Conservation (phyloP, 139 green algal genomes). For the Auxenochlorella pyrenoidosa region DNA sequence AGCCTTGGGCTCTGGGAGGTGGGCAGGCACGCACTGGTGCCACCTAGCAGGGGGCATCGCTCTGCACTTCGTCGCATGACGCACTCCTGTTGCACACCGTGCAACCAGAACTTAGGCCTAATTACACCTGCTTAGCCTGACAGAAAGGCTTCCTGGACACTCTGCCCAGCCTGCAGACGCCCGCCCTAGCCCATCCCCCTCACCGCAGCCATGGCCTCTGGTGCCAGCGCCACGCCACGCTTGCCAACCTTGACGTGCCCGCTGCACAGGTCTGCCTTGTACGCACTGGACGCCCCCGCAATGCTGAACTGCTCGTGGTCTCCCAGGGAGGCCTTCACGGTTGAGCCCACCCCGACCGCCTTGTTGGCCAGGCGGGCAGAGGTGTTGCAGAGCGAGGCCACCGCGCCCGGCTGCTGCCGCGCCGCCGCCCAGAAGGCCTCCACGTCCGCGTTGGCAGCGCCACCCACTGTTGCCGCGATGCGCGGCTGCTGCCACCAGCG, state of each 20-base stretch:
- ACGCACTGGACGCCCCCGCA: not conserved
- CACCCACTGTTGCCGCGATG: conserved; percentile 2
- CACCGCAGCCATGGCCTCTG: conserved; percentile 19
- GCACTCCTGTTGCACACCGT: too few species aligned
- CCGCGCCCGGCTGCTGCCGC: not conserved
- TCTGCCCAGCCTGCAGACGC: not conserved
- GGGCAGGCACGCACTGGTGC: too few species aligned
- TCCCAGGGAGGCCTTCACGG: not conserved
- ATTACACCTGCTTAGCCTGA: too few species aligned
- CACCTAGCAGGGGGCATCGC: too few species aligned
- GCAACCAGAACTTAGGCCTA: too few species aligned
- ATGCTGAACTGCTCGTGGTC: conserved; percentile 10
- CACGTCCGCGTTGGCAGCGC: conserved; percentile 16
- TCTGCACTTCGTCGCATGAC: too few species aligned
- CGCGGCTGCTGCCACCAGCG: conserved; percentile 34
- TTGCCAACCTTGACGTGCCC: conserved; percentile 24
- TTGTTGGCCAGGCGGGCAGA: not conserved
- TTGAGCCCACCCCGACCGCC: not conserved
- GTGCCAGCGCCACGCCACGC: conserved; percentile 20
- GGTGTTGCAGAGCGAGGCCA: conserved; percentile 7
- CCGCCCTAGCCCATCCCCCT: not conserved
- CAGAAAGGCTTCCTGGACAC: too few species aligned
- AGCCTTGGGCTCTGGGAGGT: too few species aligned
- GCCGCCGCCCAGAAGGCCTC: conserved; percentile 22
- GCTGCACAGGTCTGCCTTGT: conserved; percentile 21